Percentiles rank a stretch among this genome's conserved stretches.
Conservation (phyloP, 257 asterid genomes). For the Leonotis leonurus region DNA sequence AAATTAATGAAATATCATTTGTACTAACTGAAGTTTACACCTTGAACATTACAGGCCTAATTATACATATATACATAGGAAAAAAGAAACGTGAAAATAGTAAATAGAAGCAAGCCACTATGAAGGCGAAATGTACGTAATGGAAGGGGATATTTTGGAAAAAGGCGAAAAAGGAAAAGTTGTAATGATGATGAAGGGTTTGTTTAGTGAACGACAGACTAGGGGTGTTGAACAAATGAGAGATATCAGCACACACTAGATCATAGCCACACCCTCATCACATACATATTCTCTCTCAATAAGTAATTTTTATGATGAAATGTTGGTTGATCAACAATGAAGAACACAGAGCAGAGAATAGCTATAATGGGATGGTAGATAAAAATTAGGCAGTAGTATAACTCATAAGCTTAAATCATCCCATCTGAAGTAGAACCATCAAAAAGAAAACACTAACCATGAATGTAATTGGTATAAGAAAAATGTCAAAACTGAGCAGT, state of each 20-base stretch:
- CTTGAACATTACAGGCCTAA: conserved; percentile 17
- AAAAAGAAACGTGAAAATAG: conserved; percentile 21
- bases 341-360: not conserved
- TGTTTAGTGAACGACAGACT: conserved; percentile 23
- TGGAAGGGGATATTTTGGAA: not conserved
- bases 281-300: not conserved
- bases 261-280: not conserved
- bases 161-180: not conserved
- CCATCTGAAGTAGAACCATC: too few species aligned
- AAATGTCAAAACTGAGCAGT: not conserved
- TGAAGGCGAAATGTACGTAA: conserved; percentile 16
- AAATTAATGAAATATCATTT: not conserved
- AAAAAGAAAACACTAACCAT: too few species aligned
- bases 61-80: not conserved
- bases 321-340: too few species aligned
- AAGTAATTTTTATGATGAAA: not conserved
- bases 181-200: conserved; percentile 21
- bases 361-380: too few species aligned
- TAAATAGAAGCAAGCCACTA: conserved; percentile 24
- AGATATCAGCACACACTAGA: too few species aligned
- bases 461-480: too few species aligned
- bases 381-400: too few species aligned
- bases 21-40: not conserved
- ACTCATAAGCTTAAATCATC: too few species aligned
- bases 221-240: not conserved